phyloP scores from a whole-genome alignment of 768 basidiomycete species.

The Boletus barrowsii region DNA sequence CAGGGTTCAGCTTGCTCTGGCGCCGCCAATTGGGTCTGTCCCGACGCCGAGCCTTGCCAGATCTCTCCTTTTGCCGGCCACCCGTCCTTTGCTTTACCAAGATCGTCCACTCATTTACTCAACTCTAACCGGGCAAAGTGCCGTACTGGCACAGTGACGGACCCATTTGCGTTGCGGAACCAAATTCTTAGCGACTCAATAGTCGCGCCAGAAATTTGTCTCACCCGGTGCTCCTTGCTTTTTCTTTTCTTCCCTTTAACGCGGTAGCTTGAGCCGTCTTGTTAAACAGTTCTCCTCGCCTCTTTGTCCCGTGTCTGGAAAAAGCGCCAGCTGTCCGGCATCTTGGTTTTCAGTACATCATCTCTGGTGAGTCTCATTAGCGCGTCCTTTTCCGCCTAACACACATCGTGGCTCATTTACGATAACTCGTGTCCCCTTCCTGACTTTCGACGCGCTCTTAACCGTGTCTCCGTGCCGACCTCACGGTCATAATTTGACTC shows the following conservation, averaged over 20 bases:
- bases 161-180: conserved; percentile 34
- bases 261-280: conserved; percentile 21
- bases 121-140: conserved; percentile 24
- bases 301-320: conserved; percentile 20
- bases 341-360: conserved; percentile 30
- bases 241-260: conserved; percentile 30
- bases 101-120: conserved; percentile 27
- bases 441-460: conserved; percentile 28
- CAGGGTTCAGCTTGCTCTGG: conserved; percentile 28
- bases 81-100: conserved; percentile 15
- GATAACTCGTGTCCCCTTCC: conserved; percentile 23
- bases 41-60: conserved; percentile 18
- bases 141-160: conserved; percentile 30
- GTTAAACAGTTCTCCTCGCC: conserved; percentile 15
- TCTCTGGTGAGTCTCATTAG: conserved; percentile 32
- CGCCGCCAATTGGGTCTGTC: conserved; percentile 26
- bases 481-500: conserved; percentile 10
- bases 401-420: conserved; percentile 34
- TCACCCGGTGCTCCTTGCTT: conserved; percentile 25
- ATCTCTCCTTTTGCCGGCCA: conserved; percentile 13
- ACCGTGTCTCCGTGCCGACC: conserved; percentile 32
- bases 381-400: conserved; percentile 28
- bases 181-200: conserved; percentile 36
- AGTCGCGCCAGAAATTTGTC: conserved; percentile 34
- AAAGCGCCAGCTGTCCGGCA: conserved; percentile 18